Evolutionary conservation across 495 filamentous ascomycete species (phyloP).

Genomic region (Talaromyces borbonicus): DNA sequence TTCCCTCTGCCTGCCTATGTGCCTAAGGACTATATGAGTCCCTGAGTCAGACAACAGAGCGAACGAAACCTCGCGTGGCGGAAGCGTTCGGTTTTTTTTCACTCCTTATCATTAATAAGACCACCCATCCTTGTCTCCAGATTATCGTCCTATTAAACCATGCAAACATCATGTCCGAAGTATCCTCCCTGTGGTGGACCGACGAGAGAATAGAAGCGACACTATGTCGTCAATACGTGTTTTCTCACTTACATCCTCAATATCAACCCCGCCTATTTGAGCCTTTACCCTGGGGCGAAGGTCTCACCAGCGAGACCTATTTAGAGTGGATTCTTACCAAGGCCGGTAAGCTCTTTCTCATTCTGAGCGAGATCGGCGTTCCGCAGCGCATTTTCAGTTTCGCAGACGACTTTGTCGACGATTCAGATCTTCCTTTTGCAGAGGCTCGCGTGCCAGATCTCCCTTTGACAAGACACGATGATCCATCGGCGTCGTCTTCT

Average conservation of each 20-base stretch:
- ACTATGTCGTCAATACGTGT: constrained; percentile 60
- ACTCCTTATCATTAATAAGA: too few species aligned
- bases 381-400: constrained; percentile 79
- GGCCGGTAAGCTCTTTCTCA: constrained; percentile 71
- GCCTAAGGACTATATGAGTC: too few species aligned
- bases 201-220: constrained; percentile 64
- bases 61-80: too few species aligned
- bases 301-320: constrained; percentile 81
- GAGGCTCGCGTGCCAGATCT: constrained; percentile 61
- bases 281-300: constrained; percentile 73
- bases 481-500: constrained; percentile 16
- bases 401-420: constrained; percentile 80
- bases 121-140: background rate
- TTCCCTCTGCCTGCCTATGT: too few species aligned
- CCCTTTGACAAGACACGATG: constrained; percentile 42
- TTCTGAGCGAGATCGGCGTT: constrained; percentile 67
- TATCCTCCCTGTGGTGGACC: constrained; percentile 65
- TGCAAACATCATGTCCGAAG: constrained; percentile 18
- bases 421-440: constrained; percentile 76
- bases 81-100: too few species aligned
- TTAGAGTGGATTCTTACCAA: constrained; percentile 84
- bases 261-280: constrained; percentile 57
- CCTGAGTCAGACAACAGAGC: too few species aligned
- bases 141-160: background rate
- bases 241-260: constrained; percentile 53